Evolutionary conservation across 2,329 filamentous ascomycete genomes (phyloP).

Genomic region (Curvularia sp.): DNA sequence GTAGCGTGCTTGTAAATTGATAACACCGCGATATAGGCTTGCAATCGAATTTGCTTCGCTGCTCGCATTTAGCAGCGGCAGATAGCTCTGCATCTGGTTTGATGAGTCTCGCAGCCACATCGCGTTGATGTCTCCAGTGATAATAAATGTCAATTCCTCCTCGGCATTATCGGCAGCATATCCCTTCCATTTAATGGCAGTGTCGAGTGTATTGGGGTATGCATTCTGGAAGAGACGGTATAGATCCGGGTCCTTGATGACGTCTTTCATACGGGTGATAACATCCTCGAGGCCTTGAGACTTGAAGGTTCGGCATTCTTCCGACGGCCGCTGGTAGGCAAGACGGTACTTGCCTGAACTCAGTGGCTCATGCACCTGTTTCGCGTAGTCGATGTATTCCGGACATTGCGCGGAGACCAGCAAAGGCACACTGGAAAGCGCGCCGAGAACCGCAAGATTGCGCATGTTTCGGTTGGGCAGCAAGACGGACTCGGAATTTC

Average conservation of each 20-base stretch:
- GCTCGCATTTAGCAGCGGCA: conserved; percentile 65
- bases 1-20: conserved; percentile 75
- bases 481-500: background rate
- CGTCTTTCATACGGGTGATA: conserved; percentile 43
- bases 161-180: conserved; percentile 61
- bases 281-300: conserved; percentile 53
- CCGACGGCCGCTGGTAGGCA: conserved; percentile 54
- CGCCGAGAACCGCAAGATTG: conserved; percentile 21
- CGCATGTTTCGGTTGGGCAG: conserved; percentile 35
- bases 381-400: conserved; percentile 54
- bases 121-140: conserved; percentile 65
- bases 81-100: conserved; percentile 75
- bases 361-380: conserved; percentile 52
- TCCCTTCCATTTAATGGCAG: conserved; percentile 73
- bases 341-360: conserved; percentile 55
- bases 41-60: conserved; percentile 65
- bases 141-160: conserved; percentile 69
- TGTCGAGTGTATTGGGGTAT: conserved; percentile 78
- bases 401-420: conserved; percentile 50
- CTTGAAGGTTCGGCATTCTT: conserved; percentile 57
- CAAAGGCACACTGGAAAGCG: conserved; percentile 27
- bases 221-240: conserved; percentile 74
- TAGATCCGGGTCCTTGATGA: conserved; percentile 65
- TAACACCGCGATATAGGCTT: conserved; percentile 71
- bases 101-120: conserved; percentile 65